phyloP scores from a whole-genome alignment of 495 filamentous ascomycete genomes.

The Annulohypoxylon maeteangense region DNA sequence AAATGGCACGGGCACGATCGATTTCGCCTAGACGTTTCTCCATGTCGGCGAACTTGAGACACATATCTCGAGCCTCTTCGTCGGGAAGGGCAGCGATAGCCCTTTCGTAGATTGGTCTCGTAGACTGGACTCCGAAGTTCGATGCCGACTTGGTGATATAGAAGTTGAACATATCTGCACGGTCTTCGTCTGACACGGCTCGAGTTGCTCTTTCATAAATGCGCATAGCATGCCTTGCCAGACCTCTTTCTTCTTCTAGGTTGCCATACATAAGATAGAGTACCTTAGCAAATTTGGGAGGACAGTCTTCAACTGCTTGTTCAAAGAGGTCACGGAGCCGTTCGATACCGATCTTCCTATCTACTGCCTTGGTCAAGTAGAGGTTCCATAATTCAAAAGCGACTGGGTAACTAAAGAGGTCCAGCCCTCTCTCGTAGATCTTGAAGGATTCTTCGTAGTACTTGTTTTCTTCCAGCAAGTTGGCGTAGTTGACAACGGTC shows the following conservation, averaged over 20 bases:
- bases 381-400: constrained; percentile 99
- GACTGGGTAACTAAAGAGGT: constrained; percentile 96
- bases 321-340: constrained; percentile 95
- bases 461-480: constrained; percentile 91
- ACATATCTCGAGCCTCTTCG: constrained; percentile 95
- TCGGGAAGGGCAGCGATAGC: constrained; percentile 93
- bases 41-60: constrained; percentile 99
- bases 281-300: constrained; percentile 94
- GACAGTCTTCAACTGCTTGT: constrained; percentile 93
- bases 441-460: constrained; percentile 99
- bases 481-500: constrained; percentile 98
- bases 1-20: constrained; percentile 93
- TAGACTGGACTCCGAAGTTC: constrained; percentile 96
- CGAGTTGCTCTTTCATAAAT: constrained; percentile 98
- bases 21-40: constrained; percentile 96
- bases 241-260: constrained; percentile 93
- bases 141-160: constrained; percentile 99
- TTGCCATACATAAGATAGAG: constrained; percentile 99
- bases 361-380: constrained; percentile 96
- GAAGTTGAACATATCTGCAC: constrained; percentile 98
- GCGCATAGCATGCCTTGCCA: constrained; percentile 97
- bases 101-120: constrained; percentile 95
- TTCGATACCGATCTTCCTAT: constrained; percentile 94
- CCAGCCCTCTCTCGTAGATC: constrained; percentile 94
- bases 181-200: constrained; percentile 93